Evolutionary conservation across 331 rosid genomes (phyloP), one percentile per base, ranked within the genome.

Genomic region (Quercus lobata): DNA sequence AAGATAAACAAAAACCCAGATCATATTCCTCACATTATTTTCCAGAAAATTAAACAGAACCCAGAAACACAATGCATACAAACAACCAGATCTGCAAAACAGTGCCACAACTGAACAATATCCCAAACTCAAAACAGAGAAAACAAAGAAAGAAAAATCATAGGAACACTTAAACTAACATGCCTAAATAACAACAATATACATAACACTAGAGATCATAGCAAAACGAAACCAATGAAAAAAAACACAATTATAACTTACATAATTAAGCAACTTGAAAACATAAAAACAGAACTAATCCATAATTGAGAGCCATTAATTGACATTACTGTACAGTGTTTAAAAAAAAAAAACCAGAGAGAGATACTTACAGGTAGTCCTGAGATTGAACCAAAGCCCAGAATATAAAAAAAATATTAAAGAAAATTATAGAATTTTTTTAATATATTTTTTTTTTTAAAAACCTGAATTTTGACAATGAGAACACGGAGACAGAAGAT

Each of bases 41-140:
- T 68, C 16, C 46, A 41, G 5, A 68, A 32, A 68, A 66, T 66
- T 21, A 68, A 46, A 15, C 18, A 56, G 16, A 83, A 75, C 7
- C 79, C 83, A 78, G n/a, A 24, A 78, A 74, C 21, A 77, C 62
- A 41, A 21, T 63, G 37, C 56, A 65, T 19, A 30, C 27, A 65
- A 27, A 60, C 34, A 58, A 76, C 25, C 53, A 34, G 79, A 79
- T 76, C 77, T 52, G 46, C 6, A 9, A 6, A 6, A n/a, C 22
- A 79, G 32, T 60, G 69, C 69, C n/a, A 69, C 14, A 69, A 69
- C 76, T 1, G 25, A 74, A 69, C 77, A 73, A 83, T 72, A 83
- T 32, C 77, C 32, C 32, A 46, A 78, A 15, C 68, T 24, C 58
- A 68, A 58, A 22, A 7, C 3, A 14, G 16, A 5, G 11, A 30